These are phyloP conservation scores for Blastobotrys illinoisensis DNA, from an alignment of 1,139 yeast species.

Conservation along the genomic window DNA sequence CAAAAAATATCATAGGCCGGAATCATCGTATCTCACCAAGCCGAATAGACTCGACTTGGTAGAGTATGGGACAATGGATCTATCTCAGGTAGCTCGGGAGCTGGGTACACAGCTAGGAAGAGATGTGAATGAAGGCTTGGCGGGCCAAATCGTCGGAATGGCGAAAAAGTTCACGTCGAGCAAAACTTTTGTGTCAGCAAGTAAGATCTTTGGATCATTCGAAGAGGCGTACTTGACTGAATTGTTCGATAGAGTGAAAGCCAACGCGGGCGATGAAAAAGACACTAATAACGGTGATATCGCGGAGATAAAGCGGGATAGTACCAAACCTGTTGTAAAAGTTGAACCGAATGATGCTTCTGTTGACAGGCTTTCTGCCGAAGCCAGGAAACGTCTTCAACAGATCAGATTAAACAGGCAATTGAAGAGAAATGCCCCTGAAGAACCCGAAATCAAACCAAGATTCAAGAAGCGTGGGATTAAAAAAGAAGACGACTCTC, in stretches of 20 bases:
- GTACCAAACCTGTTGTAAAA: not conserved
- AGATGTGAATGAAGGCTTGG: conserved; percentile 22
- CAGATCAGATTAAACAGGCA: not conserved
- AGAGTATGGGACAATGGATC: not conserved
- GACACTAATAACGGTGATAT: not conserved
- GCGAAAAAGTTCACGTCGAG: conserved; percentile 19
- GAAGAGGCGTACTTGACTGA: conserved; percentile 22
- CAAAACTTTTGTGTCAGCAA: conserved; percentile 25
- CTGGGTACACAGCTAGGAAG: conserved; percentile 26
- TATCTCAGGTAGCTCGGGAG: not conserved
- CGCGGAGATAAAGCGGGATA: not conserved
- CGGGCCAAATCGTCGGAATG: conserved; percentile 22
- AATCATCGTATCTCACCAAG: not conserved
- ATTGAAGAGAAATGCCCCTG: not conserved
- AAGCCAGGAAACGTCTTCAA: not conserved
- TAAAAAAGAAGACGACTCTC: conserved; percentile 1
- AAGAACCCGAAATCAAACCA: not conserved
- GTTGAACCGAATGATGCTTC: not conserved
- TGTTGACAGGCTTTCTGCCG: not conserved
- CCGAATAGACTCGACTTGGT: not conserved
- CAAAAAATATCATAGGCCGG: too few relatives aligned
- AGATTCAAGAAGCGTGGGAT: not conserved
- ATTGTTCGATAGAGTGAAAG: conserved; percentile 16
- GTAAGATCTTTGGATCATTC: conserved; percentile 30
- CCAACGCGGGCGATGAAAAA: not conserved